Base-by-base conservation (phyloP, 1,284 basidiomycete species). In the Ceratobasidium sp. region DNA sequence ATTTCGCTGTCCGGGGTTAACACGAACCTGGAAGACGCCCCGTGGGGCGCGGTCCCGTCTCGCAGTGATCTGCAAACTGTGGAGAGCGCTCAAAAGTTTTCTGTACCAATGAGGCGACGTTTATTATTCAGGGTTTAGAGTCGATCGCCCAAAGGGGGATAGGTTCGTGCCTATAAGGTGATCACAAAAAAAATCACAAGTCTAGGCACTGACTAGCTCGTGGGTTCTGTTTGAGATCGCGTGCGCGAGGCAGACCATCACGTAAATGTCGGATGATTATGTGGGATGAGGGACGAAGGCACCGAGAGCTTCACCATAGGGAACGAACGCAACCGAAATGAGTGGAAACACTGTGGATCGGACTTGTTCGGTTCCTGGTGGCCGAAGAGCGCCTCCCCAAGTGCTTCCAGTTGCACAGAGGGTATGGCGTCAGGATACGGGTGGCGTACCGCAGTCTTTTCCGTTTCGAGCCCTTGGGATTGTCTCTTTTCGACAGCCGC, bases 401-500 rank as follows among this genome's bases (percentile, higher is more conserved):
- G 56, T 59, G 56, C 26, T 28, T 28, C 56, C 23, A 42, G 38
- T 28, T 13, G 38, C 6, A 9, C 52, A 17, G n/a, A 20, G 9
- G 52, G 52, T n/a, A 33, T 26, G 59, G 38, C 28, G 10, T 20
- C 33, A 52, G 46, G 65, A 44, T 67, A 67, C 48, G 48, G 66
- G n/a, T 68, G 66, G 66, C 66, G 66, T 68, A 28, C 20, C 40
- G 23, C 48, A 38, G 15, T n/a, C n/a, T n/a, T n/a, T n/a, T n/a
- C n/a, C n/a, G n/a, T n/a, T n/a, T n/a, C n/a, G n/a, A n/a, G n/a
- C n/a, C n/a, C n/a, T n/a, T n/a, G n/a, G n/a, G n/a, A n/a, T n/a
- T n/a, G n/a, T n/a, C 48, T 54, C 50, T 28, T 68, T 68, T 67
- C n/a, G 65, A 38, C 46, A 48, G 23, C 65, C 65, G 65, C 44